phyloP scores from a whole-genome alignment of 2,329 filamentous ascomycete genomes.

The Hypoxylon sp. region DNA sequence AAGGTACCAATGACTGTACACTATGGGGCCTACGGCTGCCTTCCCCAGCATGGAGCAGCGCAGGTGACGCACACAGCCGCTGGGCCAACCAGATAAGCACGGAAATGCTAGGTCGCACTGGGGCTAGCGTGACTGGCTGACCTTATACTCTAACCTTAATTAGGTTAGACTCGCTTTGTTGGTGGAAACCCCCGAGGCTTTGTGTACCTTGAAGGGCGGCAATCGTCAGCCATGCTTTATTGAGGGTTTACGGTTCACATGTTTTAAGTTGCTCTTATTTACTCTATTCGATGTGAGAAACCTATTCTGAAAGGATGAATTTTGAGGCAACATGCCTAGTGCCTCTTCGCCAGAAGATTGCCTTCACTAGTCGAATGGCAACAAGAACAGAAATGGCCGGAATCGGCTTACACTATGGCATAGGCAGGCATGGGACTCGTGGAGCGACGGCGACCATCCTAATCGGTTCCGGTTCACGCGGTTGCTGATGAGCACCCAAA shows the following conservation, averaged over 20 bases:
- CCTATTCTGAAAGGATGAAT: not conserved
- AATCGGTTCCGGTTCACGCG: conserved; percentile 43
- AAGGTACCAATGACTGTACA: conserved; percentile 25
- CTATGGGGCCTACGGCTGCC: conserved; percentile 35
- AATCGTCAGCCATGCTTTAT: conserved; percentile 17
- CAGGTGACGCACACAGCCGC: conserved; percentile 52
- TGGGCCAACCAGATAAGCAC: conserved; percentile 42
- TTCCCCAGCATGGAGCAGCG: conserved; percentile 48
- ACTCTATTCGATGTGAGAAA: no score
- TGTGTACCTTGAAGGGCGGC: conserved; percentile 26
- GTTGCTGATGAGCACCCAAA: conserved; percentile 41
- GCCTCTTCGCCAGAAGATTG: not conserved
- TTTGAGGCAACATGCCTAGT: not conserved
- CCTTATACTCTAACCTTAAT: conserved; percentile 21
- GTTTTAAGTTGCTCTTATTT: not conserved
- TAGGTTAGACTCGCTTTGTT: conserved; percentile 6
- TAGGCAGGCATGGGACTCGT: conserved; percentile 1
- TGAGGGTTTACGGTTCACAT: conserved; percentile 10
- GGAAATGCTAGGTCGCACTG: conserved; percentile 34
- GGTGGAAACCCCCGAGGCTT: conserved; percentile 29
- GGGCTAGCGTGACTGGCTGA: conserved; percentile 38
- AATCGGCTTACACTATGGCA: conserved; percentile 25
- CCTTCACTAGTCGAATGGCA: not conserved
- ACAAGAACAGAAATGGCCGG: conserved; percentile 20
- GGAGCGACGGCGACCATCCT: conserved; percentile 20